These are phyloP conservation scores for Themeda triandra DNA, from an alignment of 176 grass and related monocot species.

Conservation along the genomic window DNA sequence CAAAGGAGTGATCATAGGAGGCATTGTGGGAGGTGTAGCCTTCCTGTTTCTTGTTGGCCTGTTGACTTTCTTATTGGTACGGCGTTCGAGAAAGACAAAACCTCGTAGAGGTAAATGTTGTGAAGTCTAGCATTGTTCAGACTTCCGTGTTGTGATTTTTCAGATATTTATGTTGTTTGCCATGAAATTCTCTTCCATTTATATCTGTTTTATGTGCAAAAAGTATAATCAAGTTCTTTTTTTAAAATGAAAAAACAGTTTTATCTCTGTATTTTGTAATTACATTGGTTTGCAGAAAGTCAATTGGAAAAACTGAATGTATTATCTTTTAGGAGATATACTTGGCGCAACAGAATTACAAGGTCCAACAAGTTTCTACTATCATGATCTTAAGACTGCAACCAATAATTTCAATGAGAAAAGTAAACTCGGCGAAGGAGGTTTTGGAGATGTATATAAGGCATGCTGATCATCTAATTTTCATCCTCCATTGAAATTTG, in stretches of 20 bases:
- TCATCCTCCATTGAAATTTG: not conserved
- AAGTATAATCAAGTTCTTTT: not conserved
- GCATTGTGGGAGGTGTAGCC: constrained; percentile 45
- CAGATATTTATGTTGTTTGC: not conserved
- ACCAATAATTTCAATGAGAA: constrained; percentile 72
- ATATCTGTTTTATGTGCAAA: not conserved
- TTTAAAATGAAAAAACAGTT: not conserved
- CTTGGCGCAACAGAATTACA: constrained; percentile 67
- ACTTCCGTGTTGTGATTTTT: not conserved
- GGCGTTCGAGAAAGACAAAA: constrained; percentile 31
- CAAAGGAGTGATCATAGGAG: constrained; percentile 63
- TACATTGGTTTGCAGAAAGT: not conserved
- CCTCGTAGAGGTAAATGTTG: constrained; percentile 45
- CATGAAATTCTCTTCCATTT: not conserved
- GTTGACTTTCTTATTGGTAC: constrained; percentile 45
- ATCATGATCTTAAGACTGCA: constrained; percentile 66
- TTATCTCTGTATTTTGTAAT: not conserved
- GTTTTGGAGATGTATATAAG: constrained; percentile 82
- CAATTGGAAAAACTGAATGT: constrained; percentile 17
- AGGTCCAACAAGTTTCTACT: constrained; percentile 59
- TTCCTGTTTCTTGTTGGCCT: constrained; percentile 44
- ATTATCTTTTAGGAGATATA: constrained; percentile 54
- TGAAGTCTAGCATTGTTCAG: not conserved
- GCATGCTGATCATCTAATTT: constrained; percentile 32
- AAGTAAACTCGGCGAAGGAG: constrained; percentile 78